Percentiles rank a stretch among this genome's conserved stretches.
phyloP scores from a whole-genome alignment of 1,284 basidiomycete genomes.

The Pisolithus thermaeus region DNA sequence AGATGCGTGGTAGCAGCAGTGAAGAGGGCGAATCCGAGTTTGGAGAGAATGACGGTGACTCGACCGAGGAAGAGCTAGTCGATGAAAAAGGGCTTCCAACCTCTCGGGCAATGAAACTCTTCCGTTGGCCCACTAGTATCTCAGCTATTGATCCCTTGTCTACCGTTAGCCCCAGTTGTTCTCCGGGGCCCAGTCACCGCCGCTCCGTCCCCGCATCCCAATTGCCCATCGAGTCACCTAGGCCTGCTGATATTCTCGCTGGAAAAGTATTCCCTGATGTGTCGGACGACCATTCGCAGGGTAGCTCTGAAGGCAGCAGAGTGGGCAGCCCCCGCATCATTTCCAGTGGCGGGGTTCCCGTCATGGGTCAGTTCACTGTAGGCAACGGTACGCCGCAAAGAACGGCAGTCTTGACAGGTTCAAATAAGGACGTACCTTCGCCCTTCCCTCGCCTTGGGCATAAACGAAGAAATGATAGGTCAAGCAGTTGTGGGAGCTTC shows the following conservation, averaged over 20 bases:
- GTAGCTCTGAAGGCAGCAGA: conserved; percentile 28
- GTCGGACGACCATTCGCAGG: conserved; percentile 35
- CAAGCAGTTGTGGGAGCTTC: conserved; percentile 28
- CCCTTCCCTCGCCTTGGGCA: conserved; percentile 53
- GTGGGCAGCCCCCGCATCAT: conserved; percentile 20
- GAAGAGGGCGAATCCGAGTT: conserved; percentile 37
- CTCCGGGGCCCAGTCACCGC: conserved; percentile 36
- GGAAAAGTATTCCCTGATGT: conserved; percentile 49
- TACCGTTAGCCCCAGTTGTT: conserved; percentile 54
- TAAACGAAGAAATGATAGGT: conserved; percentile 28
- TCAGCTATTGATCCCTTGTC: conserved; percentile 71
- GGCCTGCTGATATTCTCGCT: conserved; percentile 60
- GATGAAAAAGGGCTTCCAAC: conserved; percentile 67
- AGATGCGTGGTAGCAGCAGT: conserved; percentile 36
- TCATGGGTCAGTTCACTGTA: conserved; percentile 49
- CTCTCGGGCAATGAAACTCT: conserved; percentile 64
- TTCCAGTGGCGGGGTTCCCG: conserved; percentile 34
- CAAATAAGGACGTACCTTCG: conserved; percentile 50
- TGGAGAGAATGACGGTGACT: conserved; percentile 46
- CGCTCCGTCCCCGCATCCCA: conserved; percentile 27
- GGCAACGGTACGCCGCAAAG: conserved; percentile 31
- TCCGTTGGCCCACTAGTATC: conserved; percentile 54
- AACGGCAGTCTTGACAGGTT: conserved; percentile 56
- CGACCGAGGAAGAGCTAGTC: conserved; percentile 74
- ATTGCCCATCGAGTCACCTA: conserved; percentile 37